Percentiles rank a stretch among this genome's conserved stretches.
Evolutionary conservation across 345 rosid species (phyloP).

Genomic region (Camelina laxa): DNA sequence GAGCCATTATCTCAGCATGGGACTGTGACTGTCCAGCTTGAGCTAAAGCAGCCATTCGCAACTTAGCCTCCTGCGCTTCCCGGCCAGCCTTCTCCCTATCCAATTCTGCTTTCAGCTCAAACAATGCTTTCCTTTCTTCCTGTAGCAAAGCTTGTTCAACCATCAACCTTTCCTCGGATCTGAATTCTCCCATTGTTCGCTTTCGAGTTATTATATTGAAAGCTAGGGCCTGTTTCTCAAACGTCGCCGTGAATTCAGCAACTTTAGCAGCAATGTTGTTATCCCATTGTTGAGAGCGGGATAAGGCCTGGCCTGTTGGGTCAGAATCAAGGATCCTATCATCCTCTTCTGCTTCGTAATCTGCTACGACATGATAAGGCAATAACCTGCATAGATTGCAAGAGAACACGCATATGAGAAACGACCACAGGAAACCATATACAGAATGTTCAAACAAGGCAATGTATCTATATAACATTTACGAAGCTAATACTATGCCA

Average conservation of each 20-base stretch:
- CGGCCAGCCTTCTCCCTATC: conserved; percentile 87
- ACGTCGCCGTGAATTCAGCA: conserved; percentile 88
- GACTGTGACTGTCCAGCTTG: conserved; percentile 87
- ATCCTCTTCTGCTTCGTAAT: conserved; percentile 98
- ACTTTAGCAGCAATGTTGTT: conserved; percentile 91
- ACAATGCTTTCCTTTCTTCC: conserved; percentile 73
- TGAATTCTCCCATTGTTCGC: conserved; percentile 75
- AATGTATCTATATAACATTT: conserved; percentile 10
- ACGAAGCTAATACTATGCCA: not conserved
- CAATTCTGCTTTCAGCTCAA: conserved; percentile 76
- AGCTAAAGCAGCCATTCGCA: conserved; percentile 81
- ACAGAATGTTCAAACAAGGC: conserved; percentile 15
- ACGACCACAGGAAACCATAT: not conserved
- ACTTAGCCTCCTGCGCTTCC: conserved; percentile 77
- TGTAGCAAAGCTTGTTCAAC: conserved; percentile 86
- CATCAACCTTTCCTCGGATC: conserved; percentile 95
- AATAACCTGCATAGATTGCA: conserved; percentile 60
- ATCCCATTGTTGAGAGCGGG: conserved; percentile 97
- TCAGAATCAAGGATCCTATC: conserved; percentile 97
- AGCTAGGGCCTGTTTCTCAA: conserved; percentile 95
- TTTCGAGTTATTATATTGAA: conserved; percentile 86
- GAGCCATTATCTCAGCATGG: conserved; percentile 70
- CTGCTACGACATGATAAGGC: conserved; percentile 94
- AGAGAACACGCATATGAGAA: conserved; percentile 29
- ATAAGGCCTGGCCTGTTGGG: conserved; percentile 86